A percentile compares a stretch with the other conserved stretches of the same genome.
These are phyloP conservation scores for Medakamo hakoo DNA, from an alignment of 139 green algal species.

Conservation along the genomic window DNA sequence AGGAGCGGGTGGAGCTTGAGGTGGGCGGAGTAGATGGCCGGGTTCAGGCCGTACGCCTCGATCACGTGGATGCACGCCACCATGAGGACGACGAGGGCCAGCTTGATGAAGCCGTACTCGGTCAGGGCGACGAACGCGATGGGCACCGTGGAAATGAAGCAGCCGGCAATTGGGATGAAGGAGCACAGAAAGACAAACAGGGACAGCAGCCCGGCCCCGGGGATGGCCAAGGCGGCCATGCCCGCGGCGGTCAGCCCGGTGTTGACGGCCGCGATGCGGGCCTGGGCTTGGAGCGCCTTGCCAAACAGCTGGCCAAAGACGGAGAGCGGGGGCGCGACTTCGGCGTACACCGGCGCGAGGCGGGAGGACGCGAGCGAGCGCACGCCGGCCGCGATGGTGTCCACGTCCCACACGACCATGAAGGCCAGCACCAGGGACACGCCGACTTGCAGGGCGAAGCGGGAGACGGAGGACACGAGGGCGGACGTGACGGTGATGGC, in stretches of 20 bases:
- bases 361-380: constrained; percentile 38
- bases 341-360: constrained; percentile 63
- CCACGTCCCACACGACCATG: constrained; percentile 87
- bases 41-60: constrained; percentile 63
- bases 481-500: constrained; percentile 53
- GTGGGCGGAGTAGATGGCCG: constrained; percentile 79
- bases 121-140: constrained; percentile 70
- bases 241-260: constrained; percentile 71
- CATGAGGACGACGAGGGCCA: constrained; percentile 73
- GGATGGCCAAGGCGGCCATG: constrained; percentile 70
- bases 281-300: constrained; percentile 77
- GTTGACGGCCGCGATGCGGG: constrained; percentile 74
- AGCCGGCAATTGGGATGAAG: constrained; percentile 82
- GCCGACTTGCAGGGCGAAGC: constrained; percentile 59
- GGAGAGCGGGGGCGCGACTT: constrained; percentile 64
- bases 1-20: constrained; percentile 88
- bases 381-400: constrained; percentile 49
- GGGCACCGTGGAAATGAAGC: constrained; percentile 75
- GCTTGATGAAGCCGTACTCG: constrained; percentile 85
- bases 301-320: constrained; percentile 76
- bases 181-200: constrained; percentile 87
- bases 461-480: constrained; percentile 55
- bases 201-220: constrained; percentile 65
- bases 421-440: constrained; percentile 82
- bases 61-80: constrained; percentile 69